These are phyloP conservation scores for Chlamydomonas incerta DNA, from an alignment of 139 green algal species.

Conservation along the genomic window DNA sequence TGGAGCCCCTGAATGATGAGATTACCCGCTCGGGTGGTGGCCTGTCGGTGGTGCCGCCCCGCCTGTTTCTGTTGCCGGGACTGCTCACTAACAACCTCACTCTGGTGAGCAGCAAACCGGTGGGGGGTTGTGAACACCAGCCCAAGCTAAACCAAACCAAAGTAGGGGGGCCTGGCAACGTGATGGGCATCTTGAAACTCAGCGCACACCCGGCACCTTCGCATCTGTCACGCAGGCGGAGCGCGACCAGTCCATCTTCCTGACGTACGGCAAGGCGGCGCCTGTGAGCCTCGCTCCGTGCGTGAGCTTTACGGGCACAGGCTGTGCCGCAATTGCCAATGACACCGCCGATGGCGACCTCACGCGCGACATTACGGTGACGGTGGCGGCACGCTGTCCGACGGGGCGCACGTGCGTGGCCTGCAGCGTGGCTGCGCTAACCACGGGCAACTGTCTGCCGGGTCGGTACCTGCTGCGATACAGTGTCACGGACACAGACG, in stretches of 20 bases:
- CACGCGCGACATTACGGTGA: neutral
- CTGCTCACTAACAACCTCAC: neutral
- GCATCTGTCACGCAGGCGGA: neutral
- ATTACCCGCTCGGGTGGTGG: neutral
- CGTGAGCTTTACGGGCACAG: neutral
- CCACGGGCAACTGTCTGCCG: constrained; percentile 1
- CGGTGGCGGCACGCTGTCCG: neutral
- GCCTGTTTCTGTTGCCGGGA: neutral
- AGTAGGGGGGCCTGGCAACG: no score
- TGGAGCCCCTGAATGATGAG: neutral
- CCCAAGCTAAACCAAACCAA: no score
- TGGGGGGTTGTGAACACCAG: no score
- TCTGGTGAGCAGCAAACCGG: no score
- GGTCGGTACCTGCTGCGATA: constrained; percentile 1
- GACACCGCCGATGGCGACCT: neutral
- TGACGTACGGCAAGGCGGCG: neutral
- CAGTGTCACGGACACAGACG: neutral
- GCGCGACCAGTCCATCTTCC: constrained; percentile 5
- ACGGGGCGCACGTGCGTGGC: neutral
- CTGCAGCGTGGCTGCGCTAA: neutral
- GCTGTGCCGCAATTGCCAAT: neutral
- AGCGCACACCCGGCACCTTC: no score
- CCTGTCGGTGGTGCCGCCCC: neutral
- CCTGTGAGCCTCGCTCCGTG: constrained; percentile 8
- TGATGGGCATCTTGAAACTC: neutral